Evolutionary conservation across 2,329 filamentous ascomycete genomes (phyloP), one percentile per base, ranked within the genome.

Genomic region (Trichoderma simmonsii): DNA sequence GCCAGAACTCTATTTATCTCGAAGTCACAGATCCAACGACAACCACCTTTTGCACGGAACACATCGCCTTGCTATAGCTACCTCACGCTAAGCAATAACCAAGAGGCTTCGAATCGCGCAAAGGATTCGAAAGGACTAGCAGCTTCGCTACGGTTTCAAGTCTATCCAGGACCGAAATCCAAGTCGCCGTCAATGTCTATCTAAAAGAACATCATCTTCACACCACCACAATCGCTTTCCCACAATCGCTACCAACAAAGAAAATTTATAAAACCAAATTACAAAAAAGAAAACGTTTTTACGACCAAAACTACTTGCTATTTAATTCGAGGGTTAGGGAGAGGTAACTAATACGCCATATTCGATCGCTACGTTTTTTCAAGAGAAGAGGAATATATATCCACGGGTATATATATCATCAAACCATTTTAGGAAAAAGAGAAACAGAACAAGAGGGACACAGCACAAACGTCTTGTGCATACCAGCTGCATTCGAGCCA

Each of bases 291-390:
- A 3, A 21, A 60, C 57, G 57, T 69, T 73, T 73, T 74, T 73
- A 77, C 56, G 72, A 76, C 74, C 28, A 60, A 32, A 68, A 32
- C 36, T 48, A 32, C 72, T 39, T 57, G 39, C 34, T 56, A 57
- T 32, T 72, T 64, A 39, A 64, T 65, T 66, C 15, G 36, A 57
- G 54, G 61, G 24, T 60, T 39, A 48, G 56, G 36, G 26, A 60
- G 54, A 51, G 18, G 39, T 18, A 56, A 24, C 24, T 56, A 69
- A 54, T 56, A 64, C 74, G 74, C 74, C 76, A 78, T 73, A 78
- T 77, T 79, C 80, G 78, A 80, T 82, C 80, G 80, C 80, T 82
- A 81, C 80, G n/a, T 21, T 75, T 63, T 72, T 73, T 74, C 73
- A 74, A 71, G 67, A 75, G 71, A 75, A 73, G 57, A 34, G 71